Evolutionary conservation across 257 asterid species (phyloP).

Genomic region (Penstemon eatonii): DNA sequence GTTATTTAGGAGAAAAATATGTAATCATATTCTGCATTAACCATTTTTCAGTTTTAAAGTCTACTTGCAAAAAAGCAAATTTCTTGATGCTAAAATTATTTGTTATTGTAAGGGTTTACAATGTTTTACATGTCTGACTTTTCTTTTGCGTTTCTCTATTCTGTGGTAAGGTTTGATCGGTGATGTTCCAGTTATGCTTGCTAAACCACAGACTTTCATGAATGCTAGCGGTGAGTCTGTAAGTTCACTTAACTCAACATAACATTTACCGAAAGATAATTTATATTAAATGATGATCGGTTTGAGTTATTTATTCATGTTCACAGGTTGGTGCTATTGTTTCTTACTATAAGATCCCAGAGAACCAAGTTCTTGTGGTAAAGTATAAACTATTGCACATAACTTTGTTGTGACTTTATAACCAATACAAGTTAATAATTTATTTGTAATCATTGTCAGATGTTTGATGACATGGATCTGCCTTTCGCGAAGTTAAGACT

Average conservation of each 20-base stretch:
- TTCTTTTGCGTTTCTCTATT: slow-evolving; percentile 17
- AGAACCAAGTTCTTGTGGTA: slow-evolving; percentile 94
- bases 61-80: no score
- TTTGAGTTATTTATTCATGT: slow-evolving; percentile 27
- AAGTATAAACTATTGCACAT: slow-evolving; percentile 8
- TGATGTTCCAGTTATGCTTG: slow-evolving; percentile 86
- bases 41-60: no score
- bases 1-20: no score
- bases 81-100: no score
- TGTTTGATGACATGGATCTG: slow-evolving; percentile 89
- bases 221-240: slow-evolving; percentile 99
- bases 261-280: background rate
- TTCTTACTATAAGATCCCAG: slow-evolving; percentile 90
- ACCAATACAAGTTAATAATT: slow-evolving; percentile 12
- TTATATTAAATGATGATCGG: slow-evolving; percentile 13
- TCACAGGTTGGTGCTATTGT: slow-evolving; percentile 83
- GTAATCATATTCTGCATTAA: no score
- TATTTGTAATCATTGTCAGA: slow-evolving; percentile 39
- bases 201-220: slow-evolving; percentile 96
- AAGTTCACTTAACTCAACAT: slow-evolving; percentile 54
- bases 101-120: background rate
- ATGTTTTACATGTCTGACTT: background rate
- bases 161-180: slow-evolving; percentile 71
- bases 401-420: slow-evolving; percentile 6
- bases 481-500: slow-evolving; percentile 86